Conservation (phyloP, 2,329 filamentous ascomycete genomes). For the Alternaria infectoria region DNA sequence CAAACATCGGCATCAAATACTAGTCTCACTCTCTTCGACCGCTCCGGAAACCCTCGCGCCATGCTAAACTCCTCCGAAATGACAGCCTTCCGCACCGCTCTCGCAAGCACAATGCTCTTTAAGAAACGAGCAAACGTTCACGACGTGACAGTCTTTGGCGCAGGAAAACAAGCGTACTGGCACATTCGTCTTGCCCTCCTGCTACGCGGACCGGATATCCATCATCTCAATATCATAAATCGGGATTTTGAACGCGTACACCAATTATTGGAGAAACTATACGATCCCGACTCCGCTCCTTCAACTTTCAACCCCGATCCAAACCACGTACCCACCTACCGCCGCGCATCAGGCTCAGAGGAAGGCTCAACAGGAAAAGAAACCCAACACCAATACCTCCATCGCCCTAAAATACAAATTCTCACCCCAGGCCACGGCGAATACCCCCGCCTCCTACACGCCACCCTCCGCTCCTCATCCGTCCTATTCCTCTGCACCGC, state of each 20-base stretch:
- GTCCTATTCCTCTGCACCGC: slow-evolving; percentile 91
- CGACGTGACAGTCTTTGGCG: slow-evolving; percentile 83
- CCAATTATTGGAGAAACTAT: slow-evolving; percentile 61
- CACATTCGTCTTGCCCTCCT: slow-evolving; percentile 85
- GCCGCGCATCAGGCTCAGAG: not conserved
- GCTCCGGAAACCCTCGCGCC: slow-evolving; percentile 63
- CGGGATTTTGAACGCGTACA: slow-evolving; percentile 68
- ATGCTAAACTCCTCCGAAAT: slow-evolving; percentile 72
- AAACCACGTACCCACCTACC: slow-evolving; percentile 20
- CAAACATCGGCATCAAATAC: slow-evolving; percentile 49
- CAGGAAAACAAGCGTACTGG: slow-evolving; percentile 92
- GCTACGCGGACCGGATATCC: slow-evolving; percentile 71
- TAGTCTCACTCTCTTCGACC: slow-evolving; percentile 65
- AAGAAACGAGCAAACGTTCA: slow-evolving; percentile 71
- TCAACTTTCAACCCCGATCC: slow-evolving; percentile 17
- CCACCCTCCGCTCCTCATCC: slow-evolving; percentile 74
- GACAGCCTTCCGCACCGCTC: slow-evolving; percentile 72
- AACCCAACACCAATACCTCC: slow-evolving; percentile 21
- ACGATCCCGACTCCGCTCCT: slow-evolving; percentile 52
- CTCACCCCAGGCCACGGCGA: slow-evolving; percentile 75
- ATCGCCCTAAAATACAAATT: slow-evolving; percentile 66
- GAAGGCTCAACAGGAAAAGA: not conserved
- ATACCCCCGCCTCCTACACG: slow-evolving; percentile 69
- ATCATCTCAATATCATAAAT: slow-evolving; percentile 83
- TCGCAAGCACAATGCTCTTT: slow-evolving; percentile 68